Evolutionary conservation across 306 rosid genomes (phyloP), one percentile per base, ranked within the genome.

Genomic region (Pterocarpus santalinus): DNA sequence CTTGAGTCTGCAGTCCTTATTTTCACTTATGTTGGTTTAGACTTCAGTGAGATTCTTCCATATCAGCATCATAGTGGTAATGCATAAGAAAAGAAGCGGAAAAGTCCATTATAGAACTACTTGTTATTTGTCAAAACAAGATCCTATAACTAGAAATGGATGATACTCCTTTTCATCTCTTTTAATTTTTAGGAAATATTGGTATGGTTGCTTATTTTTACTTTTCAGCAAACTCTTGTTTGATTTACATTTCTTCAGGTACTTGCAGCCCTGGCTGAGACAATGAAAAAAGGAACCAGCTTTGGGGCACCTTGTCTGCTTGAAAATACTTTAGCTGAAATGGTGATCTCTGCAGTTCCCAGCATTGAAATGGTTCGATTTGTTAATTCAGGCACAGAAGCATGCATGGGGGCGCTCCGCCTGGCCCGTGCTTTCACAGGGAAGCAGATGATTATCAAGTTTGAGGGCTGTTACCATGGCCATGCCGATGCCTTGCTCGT

Each of bases 211-310:
- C 7, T 35, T 2, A 17, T 76, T 63, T 47, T 8, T 13, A 15
- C 30, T n/a, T 61, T 49, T 12, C 10, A 33, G 5, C 51, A 8
- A 57, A 69, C 10, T 57, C n/a, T 38, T 72, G 11, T 65, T 53
- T 65, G 43, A 56, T 56, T 57, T 32, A 32, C 77, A 71, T 72
- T 82, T 51, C 88, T 91, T 61, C 88, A 93, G 96, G 92, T 93
- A 76, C 93, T 92, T 76, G 92, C 95, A 53, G 97, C 92, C 46
- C 81, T 92, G 36, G 84, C 91, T 57, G 94, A 89, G 78, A 92
- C 94, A 41, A 92, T 92, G 94, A 89, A 88, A 83, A 92, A 92
- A 74, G 95, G 95, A 82, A 92, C 95, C 63, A 91, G 95, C 88
- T 89, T 91, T 61, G 95, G 95, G 12, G 91, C 95, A 14, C 95